Conservation (phyloP, 2,329 filamentous ascomycete genomes). For the Paracamarosporium sp. region DNA sequence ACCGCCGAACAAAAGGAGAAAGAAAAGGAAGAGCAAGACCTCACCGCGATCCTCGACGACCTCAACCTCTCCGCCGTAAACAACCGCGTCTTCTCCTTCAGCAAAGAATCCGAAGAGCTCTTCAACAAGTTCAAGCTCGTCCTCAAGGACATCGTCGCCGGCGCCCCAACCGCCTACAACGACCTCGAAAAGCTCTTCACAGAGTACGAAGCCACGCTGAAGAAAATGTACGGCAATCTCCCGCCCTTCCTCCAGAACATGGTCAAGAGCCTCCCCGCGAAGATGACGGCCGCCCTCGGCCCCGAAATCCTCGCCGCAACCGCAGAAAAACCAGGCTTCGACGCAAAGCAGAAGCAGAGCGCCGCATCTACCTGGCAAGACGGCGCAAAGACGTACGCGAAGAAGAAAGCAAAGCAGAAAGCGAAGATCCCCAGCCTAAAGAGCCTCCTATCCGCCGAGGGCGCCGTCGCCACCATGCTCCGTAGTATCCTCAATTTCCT, state of each 20-base stretch:
- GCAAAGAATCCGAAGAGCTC: constrained; percentile 82
- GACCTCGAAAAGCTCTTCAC: constrained; percentile 78
- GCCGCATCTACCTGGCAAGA: constrained; percentile 23
- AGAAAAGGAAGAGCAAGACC: constrained; percentile 71
- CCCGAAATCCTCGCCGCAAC: constrained; percentile 84
- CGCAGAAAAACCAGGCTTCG: constrained; percentile 67
- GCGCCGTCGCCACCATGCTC: constrained; percentile 83
- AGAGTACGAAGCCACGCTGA: constrained; percentile 68
- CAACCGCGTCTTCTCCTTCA: constrained; percentile 84
- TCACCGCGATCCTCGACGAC: constrained; percentile 79
- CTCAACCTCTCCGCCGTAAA: constrained; percentile 84
- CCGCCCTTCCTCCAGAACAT: constrained; percentile 84
- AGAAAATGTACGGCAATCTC: constrained; percentile 70
- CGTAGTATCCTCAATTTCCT: constrained; percentile 90
- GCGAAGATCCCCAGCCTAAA: constrained; percentile 77
- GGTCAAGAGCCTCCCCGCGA: constrained; percentile 82
- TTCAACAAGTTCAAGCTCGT: constrained; percentile 86
- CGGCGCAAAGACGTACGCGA: constrained; percentile 7
- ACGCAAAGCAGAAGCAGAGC: constrained; percentile 55
- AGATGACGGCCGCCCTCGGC: constrained; percentile 76
- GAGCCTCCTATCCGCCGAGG: constrained; percentile 82
- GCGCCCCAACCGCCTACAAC: constrained; percentile 89
- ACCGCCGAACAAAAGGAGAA: constrained; percentile 43
- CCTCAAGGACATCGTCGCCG: constrained; percentile 90
- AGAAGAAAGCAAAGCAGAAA: constrained; percentile 45